Percentiles rank a stretch among this genome's conserved stretches.
phyloP scores from a whole-genome alignment of 805 yeast species.

The Metschnikowia cubensis region DNA sequence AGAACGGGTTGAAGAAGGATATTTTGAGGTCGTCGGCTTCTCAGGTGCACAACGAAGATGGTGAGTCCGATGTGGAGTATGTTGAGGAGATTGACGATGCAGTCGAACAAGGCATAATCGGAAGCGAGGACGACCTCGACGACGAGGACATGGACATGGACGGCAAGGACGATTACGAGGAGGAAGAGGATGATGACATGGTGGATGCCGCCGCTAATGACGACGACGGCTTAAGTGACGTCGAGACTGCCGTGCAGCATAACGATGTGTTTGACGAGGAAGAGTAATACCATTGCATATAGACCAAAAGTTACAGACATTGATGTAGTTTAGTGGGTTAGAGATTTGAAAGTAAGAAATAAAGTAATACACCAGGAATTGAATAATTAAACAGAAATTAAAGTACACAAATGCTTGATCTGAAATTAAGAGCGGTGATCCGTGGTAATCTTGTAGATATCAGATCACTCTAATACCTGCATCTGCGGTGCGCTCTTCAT shows the following conservation, averaged over 20 bases:
- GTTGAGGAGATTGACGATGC: slow-evolving; percentile 64
- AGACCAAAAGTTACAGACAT: neutral
- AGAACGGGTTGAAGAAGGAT: slow-evolving; percentile 39
- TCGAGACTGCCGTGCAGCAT: slow-evolving; percentile 17
- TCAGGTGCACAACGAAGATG: slow-evolving; percentile 25
- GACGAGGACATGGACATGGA: slow-evolving; percentile 8
- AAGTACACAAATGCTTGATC: neutral
- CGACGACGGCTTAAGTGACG: slow-evolving; percentile 18
- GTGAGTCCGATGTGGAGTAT: slow-evolving; percentile 60
- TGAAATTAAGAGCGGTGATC: too few relatives aligned
- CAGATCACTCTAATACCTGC: neutral
- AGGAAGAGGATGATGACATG: slow-evolving; percentile 4
- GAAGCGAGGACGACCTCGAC: slow-evolving; percentile 17
- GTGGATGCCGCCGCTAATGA: slow-evolving; percentile 10
- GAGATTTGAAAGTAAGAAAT: too few relatives aligned
- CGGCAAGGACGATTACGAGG: slow-evolving; percentile 8
- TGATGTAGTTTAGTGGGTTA: neutral
- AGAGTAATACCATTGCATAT: slow-evolving; percentile 3
- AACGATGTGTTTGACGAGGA: slow-evolving; percentile 15
- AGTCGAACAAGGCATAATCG: slow-evolving; percentile 16
- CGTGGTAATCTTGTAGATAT: neutral
- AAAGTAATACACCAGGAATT: too few relatives aligned
- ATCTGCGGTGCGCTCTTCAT: neutral
- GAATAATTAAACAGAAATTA: too few relatives aligned
- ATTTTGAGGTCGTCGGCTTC: slow-evolving; percentile 25